Base-by-base conservation (phyloP, 495 filamentous ascomycete genomes). In the Ascobolus immersus region DNA sequence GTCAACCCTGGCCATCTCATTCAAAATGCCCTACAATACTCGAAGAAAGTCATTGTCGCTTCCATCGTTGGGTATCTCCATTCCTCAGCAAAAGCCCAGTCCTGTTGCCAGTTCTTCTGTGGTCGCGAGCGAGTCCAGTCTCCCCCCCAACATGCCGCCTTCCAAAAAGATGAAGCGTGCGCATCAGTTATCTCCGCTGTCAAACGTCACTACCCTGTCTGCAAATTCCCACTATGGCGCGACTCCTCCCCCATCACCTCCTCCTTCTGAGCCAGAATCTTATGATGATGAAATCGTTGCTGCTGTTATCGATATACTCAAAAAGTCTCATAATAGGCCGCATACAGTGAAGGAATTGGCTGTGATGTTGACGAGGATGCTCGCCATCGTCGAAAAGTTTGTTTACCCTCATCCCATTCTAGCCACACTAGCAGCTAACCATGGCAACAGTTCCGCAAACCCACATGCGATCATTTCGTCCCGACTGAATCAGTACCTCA, bases 11-110 rank as follows among this genome's bases (percentile, higher is more conserved):
- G n/a, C n/a, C n/a, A n/a, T n/a, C n/a, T n/a, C n/a, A n/a, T n/a
- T n/a, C n/a, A n/a, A n/a, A 43, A 91, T 90, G 80, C 79, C 80
- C 41, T 93, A 93, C 65, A 92, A 96, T 55, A 96, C 86, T 40
- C 75, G 86, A 56, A 73, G 86, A 54, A 96, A 94, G 59, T 91
- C 81, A 49, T 56, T 96, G 47, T 96, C 86, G 20, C 62, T 96
- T 42, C 77, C 80, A 14, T 82, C 79, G 38, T 65, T 94, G 42
- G 86, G 86, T 50, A 91, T 94, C 40, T 78, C 84, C 45, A 57
- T 96, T 30, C 86, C 61, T 21, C 72, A 73, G 48, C 68, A 70
- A 52, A 68, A 67, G 44, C 67, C 73, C 42, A 67, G 74, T 34
- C 56, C 62, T 45, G 58, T 59, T 33, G 56, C 54, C 34, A 44